Evolutionary conservation across 768 basidiomycete genomes (phyloP), one percentile per base, ranked within the genome.

Genomic region (Phanerochaete carnosa): DNA sequence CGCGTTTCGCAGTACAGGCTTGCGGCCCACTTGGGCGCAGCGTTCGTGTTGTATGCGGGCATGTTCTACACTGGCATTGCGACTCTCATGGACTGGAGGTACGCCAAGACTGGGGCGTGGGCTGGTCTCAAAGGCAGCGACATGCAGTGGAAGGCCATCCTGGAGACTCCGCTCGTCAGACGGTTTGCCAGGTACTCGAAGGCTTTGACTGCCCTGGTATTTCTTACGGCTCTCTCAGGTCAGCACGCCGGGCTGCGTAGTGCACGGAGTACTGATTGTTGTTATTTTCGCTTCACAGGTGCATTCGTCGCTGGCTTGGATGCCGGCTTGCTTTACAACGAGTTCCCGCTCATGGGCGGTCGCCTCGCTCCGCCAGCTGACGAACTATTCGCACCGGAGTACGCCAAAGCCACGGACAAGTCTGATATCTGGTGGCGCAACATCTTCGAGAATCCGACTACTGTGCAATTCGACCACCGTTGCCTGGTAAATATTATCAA

Each of bases 281-380:
- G n/a, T n/a, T n/a, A n/a, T n/a, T n/a, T 11, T 28, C 25, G 25
- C 26, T 35, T 16, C 45, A n/a, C 70, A 96, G 96, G 97, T 55
- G 97, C 97, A 4, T 98, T 99, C 67, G 97, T 99, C 29, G 97
- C 97, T 37, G 97, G 97, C 15, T 80, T 99, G 45, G 97, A 99
- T 72, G 97, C 97, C 1, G 97, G 97, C 15, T 75, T 99, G 57
- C 72, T 95, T n/a, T 98, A 98, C 76, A 99, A 99, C 70, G 96
- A 98, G 70, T 99, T 97, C 77, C 97, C 97, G 0, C 75, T 89
- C 4, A 99, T 99, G 96, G 96, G 94, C 37, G 95, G 90, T 7
- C 82, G 86, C 16, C 73, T 98, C 16, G 82, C 84, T 3, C 97
- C 97, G 2, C 94, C 95, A 0, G 62, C 77, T 7, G 83, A 88